Evolutionary conservation across 1,284 basidiomycete genomes (phyloP).

Genomic region (Fomitiporia mediterranea): DNA sequence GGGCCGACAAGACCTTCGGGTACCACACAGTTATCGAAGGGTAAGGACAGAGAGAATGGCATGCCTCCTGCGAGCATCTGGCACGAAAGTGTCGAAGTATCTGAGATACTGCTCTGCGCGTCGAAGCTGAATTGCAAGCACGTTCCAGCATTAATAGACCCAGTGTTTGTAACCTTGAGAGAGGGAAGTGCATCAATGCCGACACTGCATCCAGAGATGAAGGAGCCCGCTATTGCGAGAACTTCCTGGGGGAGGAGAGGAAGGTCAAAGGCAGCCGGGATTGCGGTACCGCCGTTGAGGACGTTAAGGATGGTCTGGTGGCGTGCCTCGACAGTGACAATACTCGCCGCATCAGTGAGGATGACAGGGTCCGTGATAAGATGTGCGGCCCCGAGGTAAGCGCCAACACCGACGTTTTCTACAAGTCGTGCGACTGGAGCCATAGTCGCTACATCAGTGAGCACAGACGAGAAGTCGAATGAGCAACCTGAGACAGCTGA

Average conservation of each 20-base stretch:
- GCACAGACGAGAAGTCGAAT: slow-evolving; percentile 63
- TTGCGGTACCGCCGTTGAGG: slow-evolving; percentile 53
- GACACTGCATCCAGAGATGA: slow-evolving; percentile 69
- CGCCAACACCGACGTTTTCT: slow-evolving; percentile 75
- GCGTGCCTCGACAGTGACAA: slow-evolving; percentile 78
- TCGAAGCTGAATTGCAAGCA: slow-evolving; percentile 55
- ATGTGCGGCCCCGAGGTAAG: slow-evolving; percentile 74
- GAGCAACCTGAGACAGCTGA: slow-evolving; percentile 52
- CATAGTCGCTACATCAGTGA: slow-evolving; percentile 71
- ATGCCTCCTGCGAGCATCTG: slow-evolving; percentile 70
- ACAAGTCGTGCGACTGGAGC: slow-evolving; percentile 68
- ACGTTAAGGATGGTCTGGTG: slow-evolving; percentile 77
- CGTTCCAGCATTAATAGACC: slow-evolving; percentile 49
- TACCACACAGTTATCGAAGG: slow-evolving; percentile 56
- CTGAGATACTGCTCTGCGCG: slow-evolving; percentile 49
- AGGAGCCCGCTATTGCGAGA: slow-evolving; percentile 65
- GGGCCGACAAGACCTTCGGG: slow-evolving; percentile 64
- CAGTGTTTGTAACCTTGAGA: slow-evolving; percentile 61
- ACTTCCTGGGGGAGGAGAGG: slow-evolving; percentile 65
- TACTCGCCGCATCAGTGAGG: slow-evolving; percentile 67
- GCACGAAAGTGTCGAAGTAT: slow-evolving; percentile 53
- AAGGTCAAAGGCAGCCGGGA: slow-evolving; percentile 70
- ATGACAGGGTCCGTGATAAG: slow-evolving; percentile 61
- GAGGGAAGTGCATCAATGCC: slow-evolving; percentile 60
- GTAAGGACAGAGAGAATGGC: slow-evolving; percentile 52